These are phyloP conservation scores for Leccinum solheimii DNA, from an alignment of 1,284 basidiomycete genomes.

Conservation along the genomic window DNA sequence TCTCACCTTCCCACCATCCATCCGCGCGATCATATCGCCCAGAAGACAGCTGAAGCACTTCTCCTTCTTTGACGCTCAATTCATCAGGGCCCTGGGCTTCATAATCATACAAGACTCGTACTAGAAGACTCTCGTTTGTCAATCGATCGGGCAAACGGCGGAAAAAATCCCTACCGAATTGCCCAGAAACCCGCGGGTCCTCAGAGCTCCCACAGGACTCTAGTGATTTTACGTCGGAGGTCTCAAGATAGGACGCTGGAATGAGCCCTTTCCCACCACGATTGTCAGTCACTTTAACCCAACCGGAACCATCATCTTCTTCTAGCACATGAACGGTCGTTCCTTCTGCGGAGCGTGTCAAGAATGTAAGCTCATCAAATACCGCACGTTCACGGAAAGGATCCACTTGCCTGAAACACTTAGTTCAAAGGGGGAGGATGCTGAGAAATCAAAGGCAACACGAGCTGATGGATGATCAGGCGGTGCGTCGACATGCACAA, in stretches of 20 bases:
- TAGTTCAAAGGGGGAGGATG: conserved; percentile 76
- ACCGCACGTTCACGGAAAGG: conserved; percentile 5
- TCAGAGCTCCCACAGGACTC: conserved; percentile 16
- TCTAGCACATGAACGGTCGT: conserved; percentile 61
- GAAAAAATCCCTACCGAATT: conserved; percentile 45
- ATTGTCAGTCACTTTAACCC: conserved; percentile 72
- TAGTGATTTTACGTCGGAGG: conserved; percentile 29
- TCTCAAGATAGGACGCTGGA: conserved; percentile 73
- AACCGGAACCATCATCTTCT: conserved; percentile 80
- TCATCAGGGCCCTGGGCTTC: conserved; percentile 68
- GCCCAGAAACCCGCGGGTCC: conserved; percentile 37
- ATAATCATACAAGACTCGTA: conserved; percentile 72
- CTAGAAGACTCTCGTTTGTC: conserved; percentile 39
- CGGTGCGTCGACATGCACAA: conserved; percentile 42
- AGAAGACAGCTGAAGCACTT: conserved; percentile 61
- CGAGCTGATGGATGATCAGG: conserved; percentile 48
- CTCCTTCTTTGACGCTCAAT: conserved; percentile 61
- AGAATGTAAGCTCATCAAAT: conserved; percentile 13
- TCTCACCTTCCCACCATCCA: conserved; percentile 81
- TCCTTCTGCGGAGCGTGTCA: conserved; percentile 50
- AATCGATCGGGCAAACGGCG: conserved; percentile 1
- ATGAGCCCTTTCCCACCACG: conserved; percentile 68
- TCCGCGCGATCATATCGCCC: conserved; percentile 63
- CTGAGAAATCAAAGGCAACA: conserved; percentile 69
- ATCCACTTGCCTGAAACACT: conserved; percentile 55